Conservation (phyloP, 2,329 filamentous ascomycete genomes). For the Phyllosticta paracitricarpa region DNA sequence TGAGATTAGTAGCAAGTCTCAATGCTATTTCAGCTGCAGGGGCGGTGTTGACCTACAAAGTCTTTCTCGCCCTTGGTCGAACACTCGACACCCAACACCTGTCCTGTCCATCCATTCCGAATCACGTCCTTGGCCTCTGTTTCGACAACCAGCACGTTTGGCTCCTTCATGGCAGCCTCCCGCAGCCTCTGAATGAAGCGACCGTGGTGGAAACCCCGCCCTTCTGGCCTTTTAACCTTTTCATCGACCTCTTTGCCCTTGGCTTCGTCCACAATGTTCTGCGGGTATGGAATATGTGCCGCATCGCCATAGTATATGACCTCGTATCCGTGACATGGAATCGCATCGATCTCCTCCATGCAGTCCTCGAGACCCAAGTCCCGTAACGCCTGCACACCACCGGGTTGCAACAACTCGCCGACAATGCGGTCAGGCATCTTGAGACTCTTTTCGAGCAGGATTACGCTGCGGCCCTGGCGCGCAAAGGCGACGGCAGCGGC, state of each 20-base stretch:
- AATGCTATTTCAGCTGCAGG: neutral
- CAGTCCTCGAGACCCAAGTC: slow-evolving; percentile 71
- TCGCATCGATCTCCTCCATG: slow-evolving; percentile 78
- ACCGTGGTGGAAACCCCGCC: slow-evolving; percentile 85
- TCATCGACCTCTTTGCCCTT: slow-evolving; percentile 17
- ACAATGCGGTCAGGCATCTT: slow-evolving; percentile 94
- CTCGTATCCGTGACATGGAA: slow-evolving; percentile 76
- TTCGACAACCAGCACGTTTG: slow-evolving; percentile 85
- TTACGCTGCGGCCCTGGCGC: slow-evolving; percentile 80
- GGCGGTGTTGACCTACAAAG: slow-evolving; percentile 22
- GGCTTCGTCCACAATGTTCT: slow-evolving; percentile 36
- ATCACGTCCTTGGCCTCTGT: slow-evolving; percentile 73
- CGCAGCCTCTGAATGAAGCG: slow-evolving; percentile 80
- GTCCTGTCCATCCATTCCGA: slow-evolving; percentile 54
- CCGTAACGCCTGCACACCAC: slow-evolving; percentile 71
- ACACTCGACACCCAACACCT: slow-evolving; percentile 76
- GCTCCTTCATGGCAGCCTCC: slow-evolving; percentile 59
- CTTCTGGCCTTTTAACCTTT: slow-evolving; percentile 49
- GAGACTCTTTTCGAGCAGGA: slow-evolving; percentile 79
- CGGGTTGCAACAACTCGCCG: slow-evolving; percentile 88
- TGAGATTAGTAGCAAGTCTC: neutral
- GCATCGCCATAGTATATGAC: slow-evolving; percentile 69
- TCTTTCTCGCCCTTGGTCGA: slow-evolving; percentile 57
- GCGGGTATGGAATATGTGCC: slow-evolving; percentile 71
- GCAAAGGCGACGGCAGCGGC: slow-evolving; percentile 76